Base-by-base conservation (phyloP, 371 early-diverging fungal species). In the Dichotomocladium elegans region DNA sequence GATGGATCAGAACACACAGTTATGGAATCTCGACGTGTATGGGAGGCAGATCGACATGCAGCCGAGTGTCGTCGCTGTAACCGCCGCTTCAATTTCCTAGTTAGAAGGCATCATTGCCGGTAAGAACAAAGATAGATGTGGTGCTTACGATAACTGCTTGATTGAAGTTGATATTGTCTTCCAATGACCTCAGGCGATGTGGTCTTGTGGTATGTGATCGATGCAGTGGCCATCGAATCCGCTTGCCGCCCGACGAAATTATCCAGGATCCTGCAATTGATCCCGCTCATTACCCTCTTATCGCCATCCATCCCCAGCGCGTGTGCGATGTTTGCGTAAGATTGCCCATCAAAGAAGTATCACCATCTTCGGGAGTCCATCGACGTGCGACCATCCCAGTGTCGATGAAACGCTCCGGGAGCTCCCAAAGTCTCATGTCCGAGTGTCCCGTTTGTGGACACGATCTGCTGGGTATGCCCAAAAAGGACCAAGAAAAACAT, bases 401-500 rank as follows among this genome's bases (percentile, higher is more conserved):
- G 41, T 33, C 30, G 35, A 74, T 71, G 72, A 55, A 58, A 17
- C 74, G 72, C 12, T 70, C 67, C 34, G 62, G 64, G 11, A 79
- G 85, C 53, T 68, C 70, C 5, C 71, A 74, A 19, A 81, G 83
- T 26, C 56, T 86, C 14, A 83, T 90, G 88, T 68, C 72, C 9
- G 90, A 88, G 40, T 94, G 94, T 55, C 94, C 94, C 29, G 91
- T 90, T 4, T 94, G 94, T 63, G 74, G 72, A 17, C 57, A 49
- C 10, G 26, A 52, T 10, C 55, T 89, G 30, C 60, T 60, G 8
- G 70, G 77, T 9, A 49, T 73, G 51, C 59, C 61, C 17, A 80
- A 83, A 47, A 59, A 70, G n/a, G 81, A 77, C 1, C 88, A 88
- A 66, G 94, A 94, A 56, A 67, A 77, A 0, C 94, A 94, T 72